A percentile compares a stretch with the other conserved stretches of the same genome.
Conservation (phyloP, 371 early-diverging fungal species). For the Catenaria anguillulae region DNA sequence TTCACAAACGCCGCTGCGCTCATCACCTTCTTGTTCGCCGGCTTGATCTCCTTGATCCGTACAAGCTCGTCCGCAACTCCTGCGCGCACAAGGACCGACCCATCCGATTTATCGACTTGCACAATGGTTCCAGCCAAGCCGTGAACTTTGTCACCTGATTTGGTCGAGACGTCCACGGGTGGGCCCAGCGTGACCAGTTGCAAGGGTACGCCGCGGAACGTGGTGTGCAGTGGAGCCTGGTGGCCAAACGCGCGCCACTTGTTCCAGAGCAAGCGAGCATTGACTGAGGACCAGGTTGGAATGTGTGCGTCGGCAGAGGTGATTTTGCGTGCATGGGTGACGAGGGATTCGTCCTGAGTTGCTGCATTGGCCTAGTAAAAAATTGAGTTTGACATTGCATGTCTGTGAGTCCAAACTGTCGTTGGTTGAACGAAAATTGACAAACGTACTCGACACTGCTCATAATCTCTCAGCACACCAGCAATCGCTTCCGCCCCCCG, state of each 20-base stretch:
- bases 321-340: constrained; percentile 62
- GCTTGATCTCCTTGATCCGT: neutral
- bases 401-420: neutral
- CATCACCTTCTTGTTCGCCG: neutral
- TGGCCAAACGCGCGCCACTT: constrained; percentile 58
- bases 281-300: constrained; percentile 43
- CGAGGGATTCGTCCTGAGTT: constrained; percentile 43
- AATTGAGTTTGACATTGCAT: neutral
- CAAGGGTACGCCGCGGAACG: too few species aligned
- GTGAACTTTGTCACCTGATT: too few species aligned
- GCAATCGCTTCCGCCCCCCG: constrained; percentile 50
- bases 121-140: neutral
- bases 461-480: constrained; percentile 42
- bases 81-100: neutral
- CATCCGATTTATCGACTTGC: neutral
- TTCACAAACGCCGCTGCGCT: neutral
- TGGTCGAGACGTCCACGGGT: too few species aligned
- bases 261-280: constrained; percentile 42
- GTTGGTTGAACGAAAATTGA: too few species aligned
- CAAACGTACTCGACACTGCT: constrained; percentile 25
- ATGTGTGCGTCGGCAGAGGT: constrained; percentile 38
- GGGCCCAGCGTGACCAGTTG: too few species aligned
- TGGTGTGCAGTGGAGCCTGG: constrained; percentile 27
- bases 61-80: too few species aligned
- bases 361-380: neutral